Evolutionary conservation across 1,139 yeast genomes (phyloP), one percentile per base, ranked within the genome.

Genomic region (Suhomyces bolitotheri): DNA sequence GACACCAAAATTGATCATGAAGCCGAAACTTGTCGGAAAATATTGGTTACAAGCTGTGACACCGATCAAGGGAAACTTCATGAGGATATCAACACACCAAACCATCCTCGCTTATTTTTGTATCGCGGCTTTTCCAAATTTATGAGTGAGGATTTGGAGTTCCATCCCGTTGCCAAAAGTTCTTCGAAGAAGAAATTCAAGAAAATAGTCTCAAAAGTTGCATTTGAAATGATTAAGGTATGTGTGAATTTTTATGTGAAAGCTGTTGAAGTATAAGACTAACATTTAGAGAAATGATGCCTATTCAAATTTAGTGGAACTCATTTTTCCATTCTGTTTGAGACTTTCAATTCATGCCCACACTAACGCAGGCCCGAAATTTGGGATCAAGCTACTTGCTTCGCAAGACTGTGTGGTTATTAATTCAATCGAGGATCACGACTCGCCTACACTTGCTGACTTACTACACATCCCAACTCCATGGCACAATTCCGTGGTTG

Each of bases 391-490:
- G 38, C 62, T 78, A 25, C 69, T 78, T 44, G 66, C 71, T 14
- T 58, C 62, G 1, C 58, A 64, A 2, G 60, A 62, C 24, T 76
- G 82, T 43, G 63, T 55, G 21, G 74, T 60, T 16, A 57, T 64
- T 21, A 55, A 56, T 21, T 51, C 58, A 9, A 47, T 63, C 15
- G 58, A 59, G 7, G 64, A 62, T 34, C 58, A 56, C 37, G 38
- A 41, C n/a, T 40, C 49, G 10, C 66, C 67, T 1, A 40, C 43
- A 20, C 53, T 52, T 36, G 56, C 70, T 38, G 81, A 75, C 44
- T 60, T 75, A 43, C 64, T 78, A 40, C 84, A 78, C 49, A 76
- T 78, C 40, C 83, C 84, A 29, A 78, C 83, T 0, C 83, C 84
- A 26, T 78, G 83, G 83, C 84, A 78, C 53, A 78, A 78, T 49